Evolutionary conservation across 2,329 filamentous ascomycete genomes (phyloP).

Genomic region (Fusarium chuoi): DNA sequence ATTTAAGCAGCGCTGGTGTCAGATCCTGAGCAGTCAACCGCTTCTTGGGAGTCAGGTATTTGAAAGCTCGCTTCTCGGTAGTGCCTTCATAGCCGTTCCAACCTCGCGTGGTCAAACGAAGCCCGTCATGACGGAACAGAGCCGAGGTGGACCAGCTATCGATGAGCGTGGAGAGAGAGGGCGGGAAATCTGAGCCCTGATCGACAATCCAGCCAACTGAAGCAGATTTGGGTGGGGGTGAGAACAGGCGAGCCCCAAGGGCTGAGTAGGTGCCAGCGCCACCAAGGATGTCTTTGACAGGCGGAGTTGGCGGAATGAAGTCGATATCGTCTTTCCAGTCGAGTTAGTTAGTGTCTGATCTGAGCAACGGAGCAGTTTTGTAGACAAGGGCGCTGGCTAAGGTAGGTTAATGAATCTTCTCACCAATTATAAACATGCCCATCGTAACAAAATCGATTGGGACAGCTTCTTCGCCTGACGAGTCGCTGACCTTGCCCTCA

Average conservation of each 20-base stretch:
- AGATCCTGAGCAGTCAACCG: slow-evolving; percentile 81
- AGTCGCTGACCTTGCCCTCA: background rate
- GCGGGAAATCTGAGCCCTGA: slow-evolving; percentile 86
- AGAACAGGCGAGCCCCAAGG: slow-evolving; percentile 88
- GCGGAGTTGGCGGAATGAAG: slow-evolving; percentile 74
- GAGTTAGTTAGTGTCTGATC: slow-evolving; percentile 26
- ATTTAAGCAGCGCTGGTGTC: slow-evolving; percentile 70
- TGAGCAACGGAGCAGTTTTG: background rate
- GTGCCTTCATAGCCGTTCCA: slow-evolving; percentile 89
- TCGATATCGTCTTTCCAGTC: slow-evolving; percentile 85
- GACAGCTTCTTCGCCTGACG: slow-evolving; percentile 3
- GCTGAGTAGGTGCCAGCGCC: slow-evolving; percentile 90
- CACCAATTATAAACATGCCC: slow-evolving; percentile 80
- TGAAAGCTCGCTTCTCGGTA: slow-evolving; percentile 79
- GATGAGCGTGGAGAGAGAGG: slow-evolving; percentile 70
- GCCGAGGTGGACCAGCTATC: slow-evolving; percentile 80
- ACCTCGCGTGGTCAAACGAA: slow-evolving; percentile 83
- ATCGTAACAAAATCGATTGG: slow-evolving; percentile 72
- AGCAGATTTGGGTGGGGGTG: slow-evolving; percentile 71
- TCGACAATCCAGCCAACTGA: slow-evolving; percentile 92
- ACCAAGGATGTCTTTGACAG: slow-evolving; percentile 81
- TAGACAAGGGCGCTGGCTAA: background rate
- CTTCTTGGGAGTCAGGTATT: slow-evolving; percentile 87
- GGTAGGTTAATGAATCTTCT: slow-evolving; percentile 37
- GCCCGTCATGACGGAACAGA: slow-evolving; percentile 71